Evolutionary conservation across 2,329 filamentous ascomycete genomes (phyloP), one percentile per base, ranked within the genome.

Genomic region (Lasiodiplodia hormozganensis): DNA sequence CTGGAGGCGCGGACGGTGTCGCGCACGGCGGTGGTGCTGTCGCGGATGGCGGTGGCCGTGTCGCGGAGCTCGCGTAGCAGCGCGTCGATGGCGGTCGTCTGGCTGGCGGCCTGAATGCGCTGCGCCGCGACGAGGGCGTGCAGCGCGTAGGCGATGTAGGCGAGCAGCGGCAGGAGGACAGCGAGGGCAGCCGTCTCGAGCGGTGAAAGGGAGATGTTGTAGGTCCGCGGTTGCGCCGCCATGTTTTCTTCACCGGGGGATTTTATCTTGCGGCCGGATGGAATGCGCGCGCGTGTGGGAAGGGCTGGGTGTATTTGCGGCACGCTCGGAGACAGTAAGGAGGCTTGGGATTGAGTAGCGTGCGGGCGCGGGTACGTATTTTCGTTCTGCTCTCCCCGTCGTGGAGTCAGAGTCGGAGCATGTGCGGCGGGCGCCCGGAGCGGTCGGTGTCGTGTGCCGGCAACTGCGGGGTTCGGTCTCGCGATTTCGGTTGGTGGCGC

Each of bases 11-110:
- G 14, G 2, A 18, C 40, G 18, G 43, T 47, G 43, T n/a, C 43
- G 43, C 43, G 43, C 18, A 21, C 25, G n/a, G 60, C 60, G 7
- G 40, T 12, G 31, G 60, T 23, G 1, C 14, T 49, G 31, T n/a
- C 21, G 28, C 34, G 36, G 6, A 38, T 38, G 21, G 38, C 36
- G 38, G 57, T 2, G 7, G 49, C 40, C 10, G 25, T 18, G 40
- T 23, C 21, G 43, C 28, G 43, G 11, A 64, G 60, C 8, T 31
- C 40, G 60, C 21, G 60, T 11, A 64, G 43, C 1, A 47, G n/a
- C 2, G 78, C 38, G 78, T 77, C 62, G 71, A 70, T 23, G 72
- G 74, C 57, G 36, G 52, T 6, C 73, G 60, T 25, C 25, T 69
- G 68, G 12, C 62, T 56, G 49, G 67, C n/a, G 34, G 70, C 70